These are phyloP conservation scores for Mikania micrantha DNA, from an alignment of 129 eudicot genomes.

Conservation along the genomic window DNA sequence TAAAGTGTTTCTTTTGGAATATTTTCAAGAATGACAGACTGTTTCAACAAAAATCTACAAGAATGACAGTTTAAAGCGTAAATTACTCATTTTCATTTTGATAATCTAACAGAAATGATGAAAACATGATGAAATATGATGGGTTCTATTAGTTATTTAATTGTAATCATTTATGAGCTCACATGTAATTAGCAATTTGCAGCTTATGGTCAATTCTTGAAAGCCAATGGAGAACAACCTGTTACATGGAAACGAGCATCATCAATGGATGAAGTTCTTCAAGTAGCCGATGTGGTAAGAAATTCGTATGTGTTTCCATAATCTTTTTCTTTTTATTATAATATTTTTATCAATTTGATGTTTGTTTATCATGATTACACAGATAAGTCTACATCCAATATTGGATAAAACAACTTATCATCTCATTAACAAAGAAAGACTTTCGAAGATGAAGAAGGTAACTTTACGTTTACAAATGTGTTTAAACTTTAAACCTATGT, in stretches of 20 bases:
- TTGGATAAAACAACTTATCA: conserved; percentile 97
- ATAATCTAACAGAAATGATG: neutral
- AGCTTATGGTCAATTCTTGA: conserved; percentile 96
- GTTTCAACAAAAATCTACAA: neutral
- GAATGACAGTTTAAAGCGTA: neutral
- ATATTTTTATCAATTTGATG: neutral
- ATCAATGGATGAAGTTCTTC: conserved; percentile 91
- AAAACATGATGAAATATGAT: neutral
- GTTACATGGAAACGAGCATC: conserved; percentile 97
- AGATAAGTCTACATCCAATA: conserved; percentile 98
- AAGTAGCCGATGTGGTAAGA: conserved; percentile 81
- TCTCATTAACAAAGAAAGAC: conserved; percentile 92
- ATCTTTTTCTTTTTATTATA: neutral
- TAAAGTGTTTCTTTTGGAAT: neutral
- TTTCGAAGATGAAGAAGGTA: conserved; percentile 93
- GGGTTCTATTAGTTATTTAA: neutral
- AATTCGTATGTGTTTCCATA: neutral
- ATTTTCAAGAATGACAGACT: neutral
- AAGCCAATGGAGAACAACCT: conserved; percentile 92
- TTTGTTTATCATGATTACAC: conserved; percentile 10
- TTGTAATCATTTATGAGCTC: neutral
- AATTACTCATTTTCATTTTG: neutral
- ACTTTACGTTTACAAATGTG: neutral
- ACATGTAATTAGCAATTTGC: conserved; percentile 26
- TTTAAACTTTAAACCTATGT: too few relatives aligned